phyloP scores from a whole-genome alignment of 805 yeast species.

The Saccharomycopsis javanensis region DNA sequence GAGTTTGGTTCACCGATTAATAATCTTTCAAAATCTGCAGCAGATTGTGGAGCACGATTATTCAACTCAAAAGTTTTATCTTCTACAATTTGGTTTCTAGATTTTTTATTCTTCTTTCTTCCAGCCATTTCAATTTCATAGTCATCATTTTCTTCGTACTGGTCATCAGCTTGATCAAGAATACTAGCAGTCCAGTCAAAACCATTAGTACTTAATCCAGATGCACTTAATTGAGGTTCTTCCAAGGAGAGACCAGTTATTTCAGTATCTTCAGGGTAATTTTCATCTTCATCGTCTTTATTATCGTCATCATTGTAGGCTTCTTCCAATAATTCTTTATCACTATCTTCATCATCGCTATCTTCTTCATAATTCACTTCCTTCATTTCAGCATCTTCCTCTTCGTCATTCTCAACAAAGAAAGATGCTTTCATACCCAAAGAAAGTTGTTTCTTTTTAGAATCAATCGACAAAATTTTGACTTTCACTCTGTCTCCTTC shows the following conservation, averaged over 20 bases:
- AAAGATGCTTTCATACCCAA: slow-evolving; percentile 94
- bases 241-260: slow-evolving; percentile 27
- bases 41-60: slow-evolving; percentile 85
- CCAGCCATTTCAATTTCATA: slow-evolving; percentile 27
- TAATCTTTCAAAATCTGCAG: slow-evolving; percentile 83
- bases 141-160: slow-evolving; percentile 46
- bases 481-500: slow-evolving; percentile 90
- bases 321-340: slow-evolving; percentile 26
- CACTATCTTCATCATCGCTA: slow-evolving; percentile 27
- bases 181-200: slow-evolving; percentile 95
- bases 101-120: slow-evolving; percentile 39
- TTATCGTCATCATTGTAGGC: slow-evolving; percentile 26
- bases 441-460: slow-evolving; percentile 62
- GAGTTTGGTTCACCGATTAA: slow-evolving; percentile 89
- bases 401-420: slow-evolving; percentile 36
- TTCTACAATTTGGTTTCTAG: slow-evolving; percentile 36
- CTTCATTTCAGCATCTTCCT: slow-evolving; percentile 22
- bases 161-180: slow-evolving; percentile 66
- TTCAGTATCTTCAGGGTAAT: slow-evolving; percentile 25
- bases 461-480: slow-evolving; percentile 55
- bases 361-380: slow-evolving; percentile 24
- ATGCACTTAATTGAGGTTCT: slow-evolving; percentile 13
- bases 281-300: slow-evolving; percentile 27
- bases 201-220: slow-evolving; percentile 72
- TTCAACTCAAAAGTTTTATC: slow-evolving; percentile 81